Base-by-base conservation (phyloP, 1,284 basidiomycete genomes). In the Rhodotorula sp. region DNA sequence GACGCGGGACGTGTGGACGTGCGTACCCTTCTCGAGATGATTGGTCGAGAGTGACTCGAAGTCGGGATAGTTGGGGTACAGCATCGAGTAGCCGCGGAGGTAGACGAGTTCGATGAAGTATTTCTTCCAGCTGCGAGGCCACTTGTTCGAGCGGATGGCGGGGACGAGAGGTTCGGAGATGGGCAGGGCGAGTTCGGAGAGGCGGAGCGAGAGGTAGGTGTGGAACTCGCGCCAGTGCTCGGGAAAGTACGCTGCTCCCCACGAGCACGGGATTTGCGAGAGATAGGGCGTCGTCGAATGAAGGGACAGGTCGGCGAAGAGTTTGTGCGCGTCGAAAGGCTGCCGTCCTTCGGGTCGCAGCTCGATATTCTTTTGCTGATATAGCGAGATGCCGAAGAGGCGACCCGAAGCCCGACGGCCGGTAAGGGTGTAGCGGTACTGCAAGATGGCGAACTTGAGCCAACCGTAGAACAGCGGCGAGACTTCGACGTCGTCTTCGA, bases 241-340 rank as follows among this genome's bases (percentile, higher is more conserved):
- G 5, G 91, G 90, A 78, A 92, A 92, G 81, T 92, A 92, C 54
- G 90, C 83, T 2, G 89, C 91, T n/a, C 90, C 91, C 91, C 90
- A 92, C 79, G 88, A 90, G 79, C 91, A 92, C 1, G 90, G 91
- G 20, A 91, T 86, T 70, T 89, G 88, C 0, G 89, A 91, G 47
- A 91, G 84, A 78, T 91, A 92, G 0, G 91, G 90, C 30, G 64
- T 50, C 0, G 86, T 87, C 8, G 83, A 80, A 0, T 84, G 80
- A 22, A 86, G 59, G 7, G 81, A 82, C 16, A 81, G 75, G 0
- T 80, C 72, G 11, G 79, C 77, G 77, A 92, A 88, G 11, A 88
- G 79, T 2, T 76, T 67, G 65, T 85, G 86, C 1, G 89, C 85
- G 76, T 89, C 81, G 79, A 92, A 91, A 18, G 84, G 81, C 54